Base-by-base conservation (phyloP, 352 stramenopile species). In the Thraustotheca clavata region DNA sequence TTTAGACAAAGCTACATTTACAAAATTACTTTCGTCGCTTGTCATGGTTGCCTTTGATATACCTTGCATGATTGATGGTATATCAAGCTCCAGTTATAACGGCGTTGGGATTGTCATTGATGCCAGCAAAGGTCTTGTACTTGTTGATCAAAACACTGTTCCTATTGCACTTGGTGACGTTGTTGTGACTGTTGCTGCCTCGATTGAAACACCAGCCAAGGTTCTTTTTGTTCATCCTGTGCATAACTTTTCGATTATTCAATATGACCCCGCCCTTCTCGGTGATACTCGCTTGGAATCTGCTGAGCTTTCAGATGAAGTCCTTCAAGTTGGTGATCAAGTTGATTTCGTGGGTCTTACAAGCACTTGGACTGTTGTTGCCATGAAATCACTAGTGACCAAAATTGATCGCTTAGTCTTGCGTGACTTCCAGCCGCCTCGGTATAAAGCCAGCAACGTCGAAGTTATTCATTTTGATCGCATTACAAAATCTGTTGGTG, bases 1-100 rank as follows among this genome's bases (percentile, higher is more conserved):
- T n/a, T 16, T 60, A 12, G 48, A 62, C 48, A 68, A 68, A 47
- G 72, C 69, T 7, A 49, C 88, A 1, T 79, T 82, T 11, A 91
- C 89, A 50, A 87, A 88, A 38, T 73, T 88, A 11, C 60, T 94
- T 40, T 49, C 77, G 20, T 91, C 84, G 18, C 76, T 96, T 1
- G 88, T 96, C 12, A 95, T 95, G 86, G 87, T 96, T 1, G 80
- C 80, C n/a, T 96, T 96, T 69, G 86, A 96, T 59, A 89, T 96
- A 48, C 88, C 88, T n/a, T 95, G 94, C 68, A 89, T 91, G 76
- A 77, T 96, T 60, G 89, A 97, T 68, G 89, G 87, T 20, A 92
- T 96, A 57, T 91, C 83, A 20, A 91, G 80, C 69, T 94, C 80
- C 2, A 92, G 80, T 41, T 96, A 94, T 59, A 77, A 93, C 38